A percentile compares a stretch with the other conserved stretches of the same genome.
Conservation (phyloP, 2,329 filamentous ascomycete genomes). For the Elsinoe arachidis region DNA sequence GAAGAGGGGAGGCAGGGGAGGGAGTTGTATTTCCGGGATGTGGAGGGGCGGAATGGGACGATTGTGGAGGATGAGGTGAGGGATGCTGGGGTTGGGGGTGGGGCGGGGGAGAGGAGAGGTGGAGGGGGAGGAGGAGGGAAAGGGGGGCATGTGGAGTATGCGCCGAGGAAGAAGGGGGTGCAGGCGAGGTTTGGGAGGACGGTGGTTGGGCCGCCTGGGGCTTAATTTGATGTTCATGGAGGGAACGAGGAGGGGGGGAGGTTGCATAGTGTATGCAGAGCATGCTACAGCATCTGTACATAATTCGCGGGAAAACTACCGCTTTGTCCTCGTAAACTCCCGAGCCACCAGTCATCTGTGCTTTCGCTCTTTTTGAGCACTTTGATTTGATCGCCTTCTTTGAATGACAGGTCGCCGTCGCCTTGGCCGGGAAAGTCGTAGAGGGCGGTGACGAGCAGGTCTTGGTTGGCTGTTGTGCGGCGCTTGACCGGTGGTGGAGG, state of each 20-base stretch:
- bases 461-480: conserved; percentile 42
- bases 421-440: conserved; percentile 67
- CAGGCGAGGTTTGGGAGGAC: neutral
- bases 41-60: conserved; percentile 47
- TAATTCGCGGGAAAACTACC: conserved; percentile 82
- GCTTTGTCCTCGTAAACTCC: conserved; percentile 58
- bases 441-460: conserved; percentile 48
- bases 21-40: conserved; percentile 50
- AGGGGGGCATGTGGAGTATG: neutral
- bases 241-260: neutral
- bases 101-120: neutral
- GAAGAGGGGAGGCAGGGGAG: conserved; percentile 14
- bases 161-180: neutral
- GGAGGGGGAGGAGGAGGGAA: neutral
- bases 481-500: conserved; percentile 64
- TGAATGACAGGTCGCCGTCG: conserved; percentile 62
- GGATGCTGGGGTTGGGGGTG: neutral
- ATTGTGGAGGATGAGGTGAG: conserved; percentile 43
- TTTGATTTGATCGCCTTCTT: conserved; percentile 67
- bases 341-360: conserved; percentile 82
- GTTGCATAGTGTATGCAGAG: neutral
- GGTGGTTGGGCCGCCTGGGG: neutral
- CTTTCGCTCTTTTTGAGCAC: conserved; percentile 71
- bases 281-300: conserved; percentile 23
- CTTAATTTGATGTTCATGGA: neutral